Conservation (phyloP, 805 yeast species). For the Clavispora santaluciae region DNA sequence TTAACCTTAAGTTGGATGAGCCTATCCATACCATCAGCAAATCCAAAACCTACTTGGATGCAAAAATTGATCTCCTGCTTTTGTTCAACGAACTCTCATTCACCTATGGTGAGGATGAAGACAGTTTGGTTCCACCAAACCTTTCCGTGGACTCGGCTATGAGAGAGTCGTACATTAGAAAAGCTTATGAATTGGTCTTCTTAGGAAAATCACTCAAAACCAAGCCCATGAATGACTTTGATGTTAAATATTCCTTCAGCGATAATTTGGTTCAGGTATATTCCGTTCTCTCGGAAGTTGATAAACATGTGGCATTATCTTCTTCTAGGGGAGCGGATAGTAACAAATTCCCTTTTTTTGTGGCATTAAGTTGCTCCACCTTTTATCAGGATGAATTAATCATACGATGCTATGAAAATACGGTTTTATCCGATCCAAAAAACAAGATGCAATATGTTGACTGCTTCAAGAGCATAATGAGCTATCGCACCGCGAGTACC, state of each 20-base stretch:
- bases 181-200: constrained; percentile 49
- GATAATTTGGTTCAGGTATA: constrained; percentile 31
- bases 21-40: constrained; percentile 53
- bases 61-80: constrained; percentile 52
- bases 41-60: constrained; percentile 46
- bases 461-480: constrained; percentile 22
- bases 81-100: constrained; percentile 47
- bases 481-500: constrained; percentile 12
- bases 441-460: constrained; percentile 36
- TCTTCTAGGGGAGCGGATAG: constrained; percentile 19
- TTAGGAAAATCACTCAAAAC: constrained; percentile 16
- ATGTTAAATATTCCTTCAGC: constrained; percentile 23
- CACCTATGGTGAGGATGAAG: constrained; percentile 19
- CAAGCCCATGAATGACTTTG: constrained; percentile 12
- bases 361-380: constrained; percentile 25
- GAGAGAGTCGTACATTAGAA: constrained; percentile 51
- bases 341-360: constrained; percentile 22
- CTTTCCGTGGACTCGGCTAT: constrained; percentile 21
- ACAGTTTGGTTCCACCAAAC: constrained; percentile 48
- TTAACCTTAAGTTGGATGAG: constrained; percentile 39
- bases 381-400: constrained; percentile 38
- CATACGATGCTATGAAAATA: constrained; percentile 36
- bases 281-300: constrained; percentile 33
- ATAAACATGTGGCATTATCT: constrained; percentile 27
- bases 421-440: constrained; percentile 27